phyloP scores from a whole-genome alignment of 352 stramenopile genomes.

The Phytopythium vexans region DNA sequence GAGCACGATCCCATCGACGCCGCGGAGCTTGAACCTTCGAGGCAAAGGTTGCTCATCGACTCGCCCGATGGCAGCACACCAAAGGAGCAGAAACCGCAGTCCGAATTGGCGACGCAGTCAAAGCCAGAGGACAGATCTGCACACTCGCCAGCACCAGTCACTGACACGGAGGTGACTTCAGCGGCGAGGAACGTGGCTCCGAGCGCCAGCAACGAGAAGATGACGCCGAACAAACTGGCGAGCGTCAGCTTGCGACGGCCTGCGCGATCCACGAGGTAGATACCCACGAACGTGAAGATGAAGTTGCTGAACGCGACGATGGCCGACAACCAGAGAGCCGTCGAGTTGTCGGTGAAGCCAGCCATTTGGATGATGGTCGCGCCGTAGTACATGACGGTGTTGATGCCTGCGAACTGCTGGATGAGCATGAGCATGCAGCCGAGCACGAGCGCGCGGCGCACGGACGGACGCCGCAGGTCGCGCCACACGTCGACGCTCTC shows the following conservation, averaged over 20 bases:
- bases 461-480: no score
- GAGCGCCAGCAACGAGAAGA: slow-evolving; percentile 38
- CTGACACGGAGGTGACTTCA: slow-evolving; percentile 20
- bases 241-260: slow-evolving; percentile 48
- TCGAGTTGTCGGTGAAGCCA: slow-evolving; percentile 63
- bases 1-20: slow-evolving; percentile 49
- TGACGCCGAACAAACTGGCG: slow-evolving; percentile 37
- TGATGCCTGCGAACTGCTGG: slow-evolving; percentile 80
- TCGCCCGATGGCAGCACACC: no score
- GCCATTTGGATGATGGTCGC: slow-evolving; percentile 81
- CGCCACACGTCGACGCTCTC: no score
- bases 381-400: slow-evolving; percentile 88
- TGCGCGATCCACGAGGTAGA: slow-evolving; percentile 52
- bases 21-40: no score
- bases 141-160: slow-evolving; percentile 26
- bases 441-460: slow-evolving; percentile 44
- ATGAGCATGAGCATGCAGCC: slow-evolving; percentile 63
- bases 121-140: slow-evolving; percentile 48
- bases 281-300: slow-evolving; percentile 60
- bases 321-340: slow-evolving; percentile 76
- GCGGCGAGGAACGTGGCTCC: slow-evolving; percentile 41
- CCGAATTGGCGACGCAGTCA: slow-evolving; percentile 55
- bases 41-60: slow-evolving; percentile 26
- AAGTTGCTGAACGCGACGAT: slow-evolving; percentile 73
- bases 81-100: slow-evolving; percentile 47